Conservation (phyloP, 495 filamentous ascomycete genomes). For the Podospora anserina region DNA sequence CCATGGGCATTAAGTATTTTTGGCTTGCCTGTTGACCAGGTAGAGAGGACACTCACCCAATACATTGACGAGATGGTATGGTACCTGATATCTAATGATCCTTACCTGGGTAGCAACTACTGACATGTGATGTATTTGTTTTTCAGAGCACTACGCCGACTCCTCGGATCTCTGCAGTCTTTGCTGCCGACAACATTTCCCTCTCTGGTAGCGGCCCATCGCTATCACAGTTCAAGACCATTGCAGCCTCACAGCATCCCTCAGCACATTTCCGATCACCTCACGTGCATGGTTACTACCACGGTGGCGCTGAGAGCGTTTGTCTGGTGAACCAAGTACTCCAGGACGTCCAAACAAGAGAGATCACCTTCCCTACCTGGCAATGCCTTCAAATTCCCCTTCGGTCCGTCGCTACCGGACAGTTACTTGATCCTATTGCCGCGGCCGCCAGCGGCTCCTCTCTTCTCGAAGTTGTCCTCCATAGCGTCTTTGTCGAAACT, state of each 20-base stretch:
- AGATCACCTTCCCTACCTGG: neutral
- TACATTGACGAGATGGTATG: neutral
- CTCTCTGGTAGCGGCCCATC: neutral
- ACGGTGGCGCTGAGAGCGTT: slow-evolving; percentile 17
- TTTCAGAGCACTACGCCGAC: neutral
- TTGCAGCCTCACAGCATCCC: neutral
- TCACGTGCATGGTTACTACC: slow-evolving; percentile 25
- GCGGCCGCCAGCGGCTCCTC: neutral
- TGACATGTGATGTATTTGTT: neutral
- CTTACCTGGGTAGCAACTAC: neutral
- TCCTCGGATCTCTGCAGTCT: neutral
- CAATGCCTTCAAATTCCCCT: neutral
- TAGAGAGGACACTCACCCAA: neutral
- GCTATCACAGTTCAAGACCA: neutral
- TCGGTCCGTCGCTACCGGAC: neutral
- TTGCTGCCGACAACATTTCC: neutral
- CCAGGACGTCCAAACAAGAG: slow-evolving; percentile 11
- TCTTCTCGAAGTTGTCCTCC: neutral
- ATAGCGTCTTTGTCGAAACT: neutral
- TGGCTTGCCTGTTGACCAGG: neutral
- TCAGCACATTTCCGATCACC: neutral
- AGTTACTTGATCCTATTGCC: neutral
- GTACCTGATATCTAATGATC: neutral
- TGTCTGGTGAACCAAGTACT: slow-evolving; percentile 16
- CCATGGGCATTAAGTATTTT: neutral